Evolutionary conservation across 73 alveolate genomes (phyloP).

Genomic region (Blepharisma japonicum): DNA sequence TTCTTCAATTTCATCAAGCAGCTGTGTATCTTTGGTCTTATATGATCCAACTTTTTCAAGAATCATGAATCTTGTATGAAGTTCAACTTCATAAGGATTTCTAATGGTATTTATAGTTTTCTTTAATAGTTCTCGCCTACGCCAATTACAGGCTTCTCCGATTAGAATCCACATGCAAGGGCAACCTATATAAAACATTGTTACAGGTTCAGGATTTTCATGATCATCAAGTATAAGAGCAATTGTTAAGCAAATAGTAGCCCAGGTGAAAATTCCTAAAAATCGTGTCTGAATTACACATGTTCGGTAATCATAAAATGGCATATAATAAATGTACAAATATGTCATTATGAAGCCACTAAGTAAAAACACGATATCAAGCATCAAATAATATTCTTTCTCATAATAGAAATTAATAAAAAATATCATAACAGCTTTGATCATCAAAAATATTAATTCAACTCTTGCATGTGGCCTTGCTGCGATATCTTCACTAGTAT

Average conservation of each 20-base stretch:
- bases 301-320: constrained; percentile 19
- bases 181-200: background rate
- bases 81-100: constrained; percentile 23
- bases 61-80: constrained; percentile 18
- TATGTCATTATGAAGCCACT: background rate
- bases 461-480: constrained; percentile 23
- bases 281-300: constrained; percentile 8
- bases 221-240: background rate
- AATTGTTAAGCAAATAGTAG: background rate
- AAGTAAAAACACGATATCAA: background rate
- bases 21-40: background rate
- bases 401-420: background rate
- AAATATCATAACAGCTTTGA: background rate
- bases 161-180: constrained; percentile 18
- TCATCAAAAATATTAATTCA: background rate
- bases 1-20: constrained; percentile 12
- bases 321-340: constrained; percentile 3
- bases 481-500: constrained; percentile 19
- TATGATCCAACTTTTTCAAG: constrained; percentile 10
- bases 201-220: constrained; percentile 9
- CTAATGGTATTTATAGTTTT: background rate
- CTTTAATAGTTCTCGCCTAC: background rate
- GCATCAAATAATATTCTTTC: background rate
- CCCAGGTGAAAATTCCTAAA: constrained; percentile 22
- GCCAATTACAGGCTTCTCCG: constrained; percentile 5